phyloP scores from a whole-genome alignment of 1,284 basidiomycete genomes.

The Coriolopsis trogii region DNA sequence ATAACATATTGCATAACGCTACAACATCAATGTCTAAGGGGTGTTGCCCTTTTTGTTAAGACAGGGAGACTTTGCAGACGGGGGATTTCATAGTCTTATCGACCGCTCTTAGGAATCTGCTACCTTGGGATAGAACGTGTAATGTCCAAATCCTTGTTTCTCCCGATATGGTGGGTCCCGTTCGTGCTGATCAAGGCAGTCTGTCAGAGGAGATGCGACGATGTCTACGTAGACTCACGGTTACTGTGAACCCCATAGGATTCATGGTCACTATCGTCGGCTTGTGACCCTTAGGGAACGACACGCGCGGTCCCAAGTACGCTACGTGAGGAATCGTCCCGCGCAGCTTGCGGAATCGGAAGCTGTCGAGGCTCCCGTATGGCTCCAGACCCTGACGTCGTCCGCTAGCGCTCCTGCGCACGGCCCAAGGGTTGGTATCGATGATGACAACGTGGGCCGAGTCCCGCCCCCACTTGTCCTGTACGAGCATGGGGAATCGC shows the following conservation, averaged over 20 bases:
- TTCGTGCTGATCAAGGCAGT: slow-evolving; percentile 5
- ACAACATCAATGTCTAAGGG: too few species aligned
- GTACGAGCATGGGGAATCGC: slow-evolving; percentile 2
- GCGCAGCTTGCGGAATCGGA: background rate
- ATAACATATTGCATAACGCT: too few species aligned
- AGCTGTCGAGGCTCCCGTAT: background rate
- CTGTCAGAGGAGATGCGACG: background rate
- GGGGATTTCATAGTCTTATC: too few species aligned
- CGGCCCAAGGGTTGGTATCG: slow-evolving; percentile 3
- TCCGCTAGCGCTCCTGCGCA: background rate
- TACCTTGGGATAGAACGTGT: too few species aligned
- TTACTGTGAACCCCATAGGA: slow-evolving; percentile 2
- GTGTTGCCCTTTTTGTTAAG: too few species aligned
- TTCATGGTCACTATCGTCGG: slow-evolving; percentile 6
- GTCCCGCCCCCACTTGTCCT: background rate
- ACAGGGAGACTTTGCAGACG: too few species aligned
- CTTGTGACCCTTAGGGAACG: slow-evolving; percentile 3
- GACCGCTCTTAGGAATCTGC: too few species aligned
- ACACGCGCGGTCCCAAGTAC: background rate
- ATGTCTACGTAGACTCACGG: background rate
- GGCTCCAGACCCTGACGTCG: background rate
- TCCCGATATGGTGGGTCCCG: slow-evolving; percentile 9
- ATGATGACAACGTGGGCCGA: slow-evolving; percentile 1
- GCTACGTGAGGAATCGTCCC: slow-evolving; percentile 4
- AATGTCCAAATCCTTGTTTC: slow-evolving; percentile 5